These are phyloP conservation scores for Cercospora janseana DNA, from an alignment of 2,329 filamentous ascomycete genomes.

Conservation along the genomic window DNA sequence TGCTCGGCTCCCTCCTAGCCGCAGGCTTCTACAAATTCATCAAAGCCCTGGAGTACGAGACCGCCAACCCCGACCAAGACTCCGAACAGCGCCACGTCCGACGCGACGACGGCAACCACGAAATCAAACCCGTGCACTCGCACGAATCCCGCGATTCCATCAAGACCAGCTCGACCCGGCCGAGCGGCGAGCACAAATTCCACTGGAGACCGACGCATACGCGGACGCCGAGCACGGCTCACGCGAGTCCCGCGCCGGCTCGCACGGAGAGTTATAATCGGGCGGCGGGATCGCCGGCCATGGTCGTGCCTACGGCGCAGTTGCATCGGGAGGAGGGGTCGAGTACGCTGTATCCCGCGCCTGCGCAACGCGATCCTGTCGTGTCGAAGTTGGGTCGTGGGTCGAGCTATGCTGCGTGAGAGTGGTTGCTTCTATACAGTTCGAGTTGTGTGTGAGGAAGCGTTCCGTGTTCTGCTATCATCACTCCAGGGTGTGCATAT, in stretches of 20 bases:
- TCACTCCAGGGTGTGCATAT: no score
- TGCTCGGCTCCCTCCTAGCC: conserved; percentile 33
- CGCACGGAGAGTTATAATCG: no score
- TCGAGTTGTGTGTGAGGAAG: no score
- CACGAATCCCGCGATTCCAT: not conserved
- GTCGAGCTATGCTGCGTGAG: conserved; percentile 17
- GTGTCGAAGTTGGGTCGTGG: conserved; percentile 13
- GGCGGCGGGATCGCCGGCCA: no score
- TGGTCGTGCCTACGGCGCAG: no score
- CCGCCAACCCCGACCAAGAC: conserved; percentile 32
- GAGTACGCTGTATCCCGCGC: not conserved
- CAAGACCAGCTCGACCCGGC: not conserved
- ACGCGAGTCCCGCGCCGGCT: no score
- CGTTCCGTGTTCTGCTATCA: no score
- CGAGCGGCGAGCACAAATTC: not conserved
- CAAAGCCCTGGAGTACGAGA: conserved; percentile 37
- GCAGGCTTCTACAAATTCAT: conserved; percentile 37
- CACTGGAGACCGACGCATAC: not conserved
- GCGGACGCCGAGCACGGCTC: no score
- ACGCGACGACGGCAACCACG: conserved; percentile 3
- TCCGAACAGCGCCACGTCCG: no score
- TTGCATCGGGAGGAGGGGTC: not conserved
- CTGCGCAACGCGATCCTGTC: not conserved
- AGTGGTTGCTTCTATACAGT: no score
- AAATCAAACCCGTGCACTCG: conserved; percentile 1